Evolutionary conservation across 2,329 filamentous ascomycete species (phyloP).

Genomic region (Tolypocladium cylindrosporum): DNA sequence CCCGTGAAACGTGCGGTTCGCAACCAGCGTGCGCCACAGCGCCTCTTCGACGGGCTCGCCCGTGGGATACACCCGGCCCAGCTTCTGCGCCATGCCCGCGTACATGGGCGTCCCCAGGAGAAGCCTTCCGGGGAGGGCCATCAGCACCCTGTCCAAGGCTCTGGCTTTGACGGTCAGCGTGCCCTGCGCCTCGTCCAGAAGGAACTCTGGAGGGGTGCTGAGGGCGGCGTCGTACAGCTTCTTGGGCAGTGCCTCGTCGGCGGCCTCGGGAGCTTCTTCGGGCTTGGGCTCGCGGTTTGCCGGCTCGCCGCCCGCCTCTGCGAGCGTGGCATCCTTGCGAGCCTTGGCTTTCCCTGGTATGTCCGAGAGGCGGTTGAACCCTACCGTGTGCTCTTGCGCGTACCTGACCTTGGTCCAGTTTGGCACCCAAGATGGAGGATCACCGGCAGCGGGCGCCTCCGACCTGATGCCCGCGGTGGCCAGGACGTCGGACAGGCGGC

Average conservation of each 20-base stretch:
- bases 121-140: constrained; percentile 2
- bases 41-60: constrained; percentile 4
- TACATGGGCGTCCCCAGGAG: constrained; percentile 1
- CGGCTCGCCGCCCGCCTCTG: not conserved
- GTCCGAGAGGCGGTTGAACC: not conserved
- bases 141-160: not conserved
- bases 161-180: not conserved
- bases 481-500: constrained; percentile 1
- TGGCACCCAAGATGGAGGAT: constrained; percentile 5
- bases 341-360: not conserved
- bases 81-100: not conserved
- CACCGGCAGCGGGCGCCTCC: not conserved
- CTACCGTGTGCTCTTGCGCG: not conserved
- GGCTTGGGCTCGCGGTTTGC: not conserved
- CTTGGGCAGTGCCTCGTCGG: not conserved
- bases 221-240: not conserved
- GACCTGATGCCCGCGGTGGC: constrained; percentile 2
- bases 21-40: constrained; percentile 4
- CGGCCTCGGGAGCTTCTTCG: too few relatives aligned
- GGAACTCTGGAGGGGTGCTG: not conserved
- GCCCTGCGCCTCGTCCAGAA: not conserved
- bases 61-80: constrained; percentile 2
- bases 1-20: constrained; percentile 3
- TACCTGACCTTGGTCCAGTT: constrained; percentile 4
- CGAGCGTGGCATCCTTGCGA: not conserved